Evolutionary conservation across 2,329 filamentous ascomycete genomes (phyloP).

Genomic region (Xylariomycetidae sp.): DNA sequence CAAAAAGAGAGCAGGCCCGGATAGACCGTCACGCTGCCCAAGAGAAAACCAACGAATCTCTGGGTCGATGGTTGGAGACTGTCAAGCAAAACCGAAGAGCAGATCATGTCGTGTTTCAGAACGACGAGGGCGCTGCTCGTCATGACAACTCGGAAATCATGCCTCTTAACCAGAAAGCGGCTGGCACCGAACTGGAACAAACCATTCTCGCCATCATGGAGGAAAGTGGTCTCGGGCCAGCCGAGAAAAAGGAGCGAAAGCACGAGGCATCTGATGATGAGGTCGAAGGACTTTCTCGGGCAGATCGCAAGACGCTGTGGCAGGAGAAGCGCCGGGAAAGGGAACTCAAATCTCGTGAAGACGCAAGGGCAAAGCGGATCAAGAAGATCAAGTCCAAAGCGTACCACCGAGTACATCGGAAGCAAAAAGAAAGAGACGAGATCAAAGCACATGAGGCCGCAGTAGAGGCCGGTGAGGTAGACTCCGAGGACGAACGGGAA

Average conservation of each 20-base stretch:
- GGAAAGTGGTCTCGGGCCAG: constrained; percentile 69
- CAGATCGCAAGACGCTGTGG: constrained; percentile 65
- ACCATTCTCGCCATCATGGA: constrained; percentile 85
- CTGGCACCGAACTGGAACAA: constrained; percentile 75
- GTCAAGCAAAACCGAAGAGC: constrained; percentile 90
- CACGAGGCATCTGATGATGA: constrained; percentile 60
- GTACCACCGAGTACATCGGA: constrained; percentile 87
- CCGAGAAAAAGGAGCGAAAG: constrained; percentile 49
- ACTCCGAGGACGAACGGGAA: constrained; percentile 61
- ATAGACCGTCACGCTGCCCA: constrained; percentile 78
- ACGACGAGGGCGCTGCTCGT: constrained; percentile 53
- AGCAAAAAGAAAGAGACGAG: constrained; percentile 53
- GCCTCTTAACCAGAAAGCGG: constrained; percentile 57
- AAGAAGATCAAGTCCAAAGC: constrained; percentile 99
- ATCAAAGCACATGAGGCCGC: constrained; percentile 45
- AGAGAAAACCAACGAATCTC: constrained; percentile 83
- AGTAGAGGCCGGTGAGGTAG: constrained; percentile 52
- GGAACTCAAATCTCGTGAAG: constrained; percentile 82
- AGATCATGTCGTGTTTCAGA: constrained; percentile 82
- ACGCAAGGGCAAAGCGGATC: constrained; percentile 82
- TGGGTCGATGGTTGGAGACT: constrained; percentile 89
- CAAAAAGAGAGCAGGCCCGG: constrained; percentile 79
- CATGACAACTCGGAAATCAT: constrained; percentile 57
- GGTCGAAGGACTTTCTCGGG: constrained; percentile 64
- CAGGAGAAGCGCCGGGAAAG: constrained; percentile 72